A percentile compares a stretch with the other conserved stretches of the same genome.
These are phyloP conservation scores for Pythium aquatile DNA, from an alignment of 352 stramenopile genomes.

Conservation along the genomic window DNA sequence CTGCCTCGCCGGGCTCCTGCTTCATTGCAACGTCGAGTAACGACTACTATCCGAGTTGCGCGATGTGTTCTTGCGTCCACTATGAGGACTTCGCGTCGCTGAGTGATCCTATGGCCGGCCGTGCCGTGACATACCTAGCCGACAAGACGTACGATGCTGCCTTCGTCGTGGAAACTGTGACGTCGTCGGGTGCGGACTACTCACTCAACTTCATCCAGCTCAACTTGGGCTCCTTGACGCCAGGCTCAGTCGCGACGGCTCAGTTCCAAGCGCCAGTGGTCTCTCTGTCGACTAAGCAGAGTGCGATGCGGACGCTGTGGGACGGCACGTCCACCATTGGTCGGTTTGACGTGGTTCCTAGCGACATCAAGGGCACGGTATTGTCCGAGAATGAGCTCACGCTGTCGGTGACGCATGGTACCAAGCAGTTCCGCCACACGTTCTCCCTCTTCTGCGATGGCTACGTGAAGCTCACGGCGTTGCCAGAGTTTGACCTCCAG, in stretches of 20 bases:
- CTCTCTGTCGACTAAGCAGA: background rate
- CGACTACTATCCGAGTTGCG: conserved; percentile 2
- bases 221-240: background rate
- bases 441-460: conserved; percentile 13
- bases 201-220: background rate
- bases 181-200: conserved; percentile 4
- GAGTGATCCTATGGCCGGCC: conserved; percentile 13
- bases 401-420: conserved; percentile 8
- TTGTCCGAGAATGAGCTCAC: conserved; percentile 8
- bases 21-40: background rate
- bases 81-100: conserved; percentile 16
- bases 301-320: conserved; percentile 2
- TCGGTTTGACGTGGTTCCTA: conserved; percentile 9
- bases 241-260: background rate
- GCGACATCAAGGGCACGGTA: conserved; percentile 12
- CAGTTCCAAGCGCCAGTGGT: background rate
- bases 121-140: conserved; percentile 12
- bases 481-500: conserved; percentile 3
- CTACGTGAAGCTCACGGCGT: background rate
- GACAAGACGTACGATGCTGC: conserved; percentile 13
- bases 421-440: conserved; percentile 3
- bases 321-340: conserved; percentile 11
- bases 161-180: conserved; percentile 15
- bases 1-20: conserved; percentile 4
- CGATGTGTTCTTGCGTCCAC: conserved; percentile 6